Evolutionary conservation across 768 basidiomycete species (phyloP).

Genomic region (Porphyrellus cyaneotinctus): DNA sequence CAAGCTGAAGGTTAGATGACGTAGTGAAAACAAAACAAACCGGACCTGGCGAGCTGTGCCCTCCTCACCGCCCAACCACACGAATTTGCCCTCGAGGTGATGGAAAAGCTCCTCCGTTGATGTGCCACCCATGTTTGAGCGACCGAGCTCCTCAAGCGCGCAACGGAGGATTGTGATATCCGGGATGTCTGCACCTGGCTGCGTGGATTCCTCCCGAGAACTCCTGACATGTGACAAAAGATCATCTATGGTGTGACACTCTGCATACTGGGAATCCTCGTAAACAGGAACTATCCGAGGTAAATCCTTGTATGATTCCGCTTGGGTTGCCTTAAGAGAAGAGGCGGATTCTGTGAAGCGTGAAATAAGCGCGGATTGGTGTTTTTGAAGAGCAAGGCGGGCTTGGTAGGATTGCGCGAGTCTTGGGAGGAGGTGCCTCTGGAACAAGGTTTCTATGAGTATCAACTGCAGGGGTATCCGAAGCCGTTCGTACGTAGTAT

Average conservation of each 20-base stretch:
- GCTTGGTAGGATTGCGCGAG: slow-evolving; percentile 56
- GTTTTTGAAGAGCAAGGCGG: slow-evolving; percentile 54
- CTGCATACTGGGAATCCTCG: slow-evolving; percentile 43
- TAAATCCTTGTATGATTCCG: slow-evolving; percentile 51
- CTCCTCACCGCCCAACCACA: slow-evolving; percentile 53
- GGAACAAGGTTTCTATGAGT: slow-evolving; percentile 7
- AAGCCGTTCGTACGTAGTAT: slow-evolving; percentile 55
- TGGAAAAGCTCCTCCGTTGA: slow-evolving; percentile 59
- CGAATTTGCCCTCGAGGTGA: slow-evolving; percentile 52
- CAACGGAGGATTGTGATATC: slow-evolving; percentile 60
- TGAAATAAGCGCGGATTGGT: slow-evolving; percentile 54
- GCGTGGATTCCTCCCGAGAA: slow-evolving; percentile 10
- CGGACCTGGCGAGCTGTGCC: slow-evolving; percentile 55
- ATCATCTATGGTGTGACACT: slow-evolving; percentile 44
- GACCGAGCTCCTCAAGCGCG: slow-evolving; percentile 48
- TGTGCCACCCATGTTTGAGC: slow-evolving; percentile 36
- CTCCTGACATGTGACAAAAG: slow-evolving; percentile 22
- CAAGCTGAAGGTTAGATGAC: background rate
- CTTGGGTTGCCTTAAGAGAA: slow-evolving; percentile 53
- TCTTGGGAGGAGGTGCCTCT: slow-evolving; percentile 70
- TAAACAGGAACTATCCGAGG: slow-evolving; percentile 50
- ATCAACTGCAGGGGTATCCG: background rate
- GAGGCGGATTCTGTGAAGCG: slow-evolving; percentile 53
- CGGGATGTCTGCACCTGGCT: slow-evolving; percentile 35
- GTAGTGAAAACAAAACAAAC: background rate